Base-by-base conservation (phyloP, 495 filamentous ascomycete genomes). In the Penicillium parvum region DNA sequence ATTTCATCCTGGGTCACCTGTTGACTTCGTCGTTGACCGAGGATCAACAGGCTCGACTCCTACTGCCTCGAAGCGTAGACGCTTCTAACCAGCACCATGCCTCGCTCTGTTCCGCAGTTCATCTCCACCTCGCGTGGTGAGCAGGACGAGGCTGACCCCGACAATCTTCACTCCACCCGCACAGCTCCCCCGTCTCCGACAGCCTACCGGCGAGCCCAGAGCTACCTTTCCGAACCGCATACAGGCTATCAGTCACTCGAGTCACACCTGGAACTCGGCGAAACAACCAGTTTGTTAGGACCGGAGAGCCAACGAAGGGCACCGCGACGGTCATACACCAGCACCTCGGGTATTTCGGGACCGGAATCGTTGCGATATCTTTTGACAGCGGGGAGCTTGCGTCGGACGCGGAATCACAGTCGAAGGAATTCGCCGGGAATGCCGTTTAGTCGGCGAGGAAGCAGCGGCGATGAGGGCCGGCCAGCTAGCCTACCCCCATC, bases 391-490 rank as follows among this genome's bases (percentile, higher is more conserved):
- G 64, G 65, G 4, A 76, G 71, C 36, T 40, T 78, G n/a, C 72
- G 74, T 43, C 68, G 70, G 19, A 66, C 63, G 18, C 76, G 80
- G 27, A 74, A 85, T 50, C 85, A 86, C 55, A 83, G 75, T 50
- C 79, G 85, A 20, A 73, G 75, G 8, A 79, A 76, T 47, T 89
- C 85, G 11, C 78, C 74, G 66, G 68, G 71, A 16, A 56, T 65
- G 12, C 75, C 76, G 4, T 61, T 86, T n/a, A 66, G 57, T 39
- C 39, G 76, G 62, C 47, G 73, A 61, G 43, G 73, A 64, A 50
- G 55, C 40, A 45, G 57, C 39, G 49, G 56, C 44, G 77, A 65
- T 53, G 68, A 36, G 50, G 48, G 46, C 16, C 39, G 30, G 17
- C 40, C 45, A 50, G 53, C 72, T 69, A 55, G 73, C 66, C 29